These are phyloP conservation scores for Lentinula novae-zelandiae DNA, from an alignment of 1,284 basidiomycete genomes.

Conservation along the genomic window DNA sequence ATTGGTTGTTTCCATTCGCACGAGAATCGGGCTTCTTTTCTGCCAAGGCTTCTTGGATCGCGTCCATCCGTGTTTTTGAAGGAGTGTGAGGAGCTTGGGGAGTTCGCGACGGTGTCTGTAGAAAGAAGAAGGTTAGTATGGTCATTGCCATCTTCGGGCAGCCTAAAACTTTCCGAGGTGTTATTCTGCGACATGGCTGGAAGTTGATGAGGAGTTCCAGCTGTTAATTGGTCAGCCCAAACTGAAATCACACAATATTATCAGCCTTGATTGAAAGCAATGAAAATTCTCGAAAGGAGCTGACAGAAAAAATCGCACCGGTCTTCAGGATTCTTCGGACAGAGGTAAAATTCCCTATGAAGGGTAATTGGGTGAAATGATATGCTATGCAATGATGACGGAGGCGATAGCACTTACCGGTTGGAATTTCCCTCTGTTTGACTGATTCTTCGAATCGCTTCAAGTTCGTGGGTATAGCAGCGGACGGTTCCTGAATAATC, in stretches of 20 bases:
- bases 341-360: slow-evolving; percentile 32
- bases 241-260: slow-evolving; percentile 22
- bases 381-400: not conserved
- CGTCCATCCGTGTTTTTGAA: not conserved
- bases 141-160: not conserved
- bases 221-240: slow-evolving; percentile 32
- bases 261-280: not conserved
- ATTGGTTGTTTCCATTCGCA: not conserved
- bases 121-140: not conserved
- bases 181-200: not conserved
- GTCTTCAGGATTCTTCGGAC: slow-evolving; percentile 16
- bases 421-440: slow-evolving; percentile 23
- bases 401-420: slow-evolving; percentile 24
- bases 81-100: not conserved
- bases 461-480: slow-evolving; percentile 23
- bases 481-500: slow-evolving; percentile 19
- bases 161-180: not conserved
- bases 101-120: not conserved
- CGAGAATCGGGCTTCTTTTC: not conserved
- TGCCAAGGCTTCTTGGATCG: not conserved
- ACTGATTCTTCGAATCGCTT: slow-evolving; percentile 24
- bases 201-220: slow-evolving; percentile 1
- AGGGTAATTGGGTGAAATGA: not conserved
- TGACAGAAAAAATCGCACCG: slow-evolving; percentile 35
- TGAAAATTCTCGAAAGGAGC: not conserved